These are phyloP conservation scores for Aspergillus versicolor DNA, from an alignment of 2,329 filamentous ascomycete species.

Conservation along the genomic window DNA sequence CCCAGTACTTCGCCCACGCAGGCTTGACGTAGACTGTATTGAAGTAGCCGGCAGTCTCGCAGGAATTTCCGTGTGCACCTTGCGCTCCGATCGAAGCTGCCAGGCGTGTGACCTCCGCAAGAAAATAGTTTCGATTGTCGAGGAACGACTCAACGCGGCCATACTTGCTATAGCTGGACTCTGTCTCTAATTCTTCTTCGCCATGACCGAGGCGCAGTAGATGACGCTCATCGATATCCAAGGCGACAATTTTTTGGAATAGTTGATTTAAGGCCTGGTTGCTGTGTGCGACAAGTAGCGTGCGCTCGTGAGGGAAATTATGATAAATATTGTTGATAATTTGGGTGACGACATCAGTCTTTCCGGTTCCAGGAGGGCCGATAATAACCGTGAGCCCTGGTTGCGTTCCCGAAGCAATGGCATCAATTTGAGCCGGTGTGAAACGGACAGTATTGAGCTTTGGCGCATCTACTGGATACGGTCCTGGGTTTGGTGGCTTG, in stretches of 20 bases:
- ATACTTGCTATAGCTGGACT: conserved; percentile 87
- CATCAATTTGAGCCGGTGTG: conserved; percentile 86
- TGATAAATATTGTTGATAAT: conserved; percentile 99
- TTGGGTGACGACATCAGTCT: conserved; percentile 98
- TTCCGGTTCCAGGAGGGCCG: conserved; percentile 92
- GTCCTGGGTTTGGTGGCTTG: conserved; percentile 81
- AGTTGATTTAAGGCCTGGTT: conserved; percentile 97
- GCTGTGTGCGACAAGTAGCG: conserved; percentile 89
- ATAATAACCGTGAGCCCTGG: conserved; percentile 92
- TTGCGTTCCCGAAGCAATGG: conserved; percentile 89
- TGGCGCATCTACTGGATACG: conserved; percentile 80
- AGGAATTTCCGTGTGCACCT: conserved; percentile 92
- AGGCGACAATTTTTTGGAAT: conserved; percentile 94
- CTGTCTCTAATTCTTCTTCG: conserved; percentile 87
- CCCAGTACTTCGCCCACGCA: conserved; percentile 82
- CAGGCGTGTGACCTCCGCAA: conserved; percentile 81
- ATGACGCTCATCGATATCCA: conserved; percentile 95
- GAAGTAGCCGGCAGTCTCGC: conserved; percentile 96
- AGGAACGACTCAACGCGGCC: conserved; percentile 94
- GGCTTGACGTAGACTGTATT: conserved; percentile 88
- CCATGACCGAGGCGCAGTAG: conserved; percentile 89
- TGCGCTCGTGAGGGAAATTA: conserved; percentile 91
- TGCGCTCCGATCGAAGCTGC: conserved; percentile 82
- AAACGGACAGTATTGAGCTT: conserved; percentile 83
- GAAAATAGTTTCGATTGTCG: conserved; percentile 75